Base-by-base conservation (phyloP, 257 asterid genomes). In the Primulina huaijiensis region DNA sequence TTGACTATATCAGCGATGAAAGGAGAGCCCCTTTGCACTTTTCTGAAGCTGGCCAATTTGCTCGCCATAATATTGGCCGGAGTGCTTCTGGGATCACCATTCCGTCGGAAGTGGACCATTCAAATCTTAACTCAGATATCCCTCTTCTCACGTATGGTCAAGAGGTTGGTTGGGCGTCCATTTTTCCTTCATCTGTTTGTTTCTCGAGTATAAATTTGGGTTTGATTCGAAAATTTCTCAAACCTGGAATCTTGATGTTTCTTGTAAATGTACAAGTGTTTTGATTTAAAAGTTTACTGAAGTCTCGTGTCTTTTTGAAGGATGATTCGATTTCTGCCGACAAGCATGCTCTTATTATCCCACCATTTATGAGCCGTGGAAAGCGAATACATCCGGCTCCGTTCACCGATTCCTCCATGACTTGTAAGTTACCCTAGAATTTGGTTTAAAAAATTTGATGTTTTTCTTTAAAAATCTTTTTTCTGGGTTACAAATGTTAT, bases 121-220 rank as follows among this genome's bases (percentile, higher is more conserved):
- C 55, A 14, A 81, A 72, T 37, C 79, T 74, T 73, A 75, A 64
- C 72, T 70, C 82, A 5, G 85, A 83, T 65, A 80, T 83, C 74
- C 88, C 82, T 68, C 85, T 83, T 8, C 85, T 83, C n/a, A 80
- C 88, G 20, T 83, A 78, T 71, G 85, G 85, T 61, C 82, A 83
- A 75, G 88, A 83, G 88, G 88, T 84, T 72, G 61, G 46, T 76
- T 62, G 33, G 10, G 7, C 4, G 56, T 30, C 7, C 8, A 59
- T 31, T 38, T 62, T 59, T 70, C 43, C 23, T 5, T 59, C 7
- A 9, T 33, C n/a, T 33, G 60, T 34, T 25, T 35, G 43, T 40
- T 73, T 35, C 31, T 69, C 29, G 60, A 64, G 37, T 8, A 6
- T 33, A 1, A 12, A 19, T 8, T 1, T 35, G n/a, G 58, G 66